A percentile compares a stretch with the other conserved stretches of the same genome.
Conservation (phyloP, 2,329 filamentous ascomycete species). For the Endoconidiophora polonica region DNA sequence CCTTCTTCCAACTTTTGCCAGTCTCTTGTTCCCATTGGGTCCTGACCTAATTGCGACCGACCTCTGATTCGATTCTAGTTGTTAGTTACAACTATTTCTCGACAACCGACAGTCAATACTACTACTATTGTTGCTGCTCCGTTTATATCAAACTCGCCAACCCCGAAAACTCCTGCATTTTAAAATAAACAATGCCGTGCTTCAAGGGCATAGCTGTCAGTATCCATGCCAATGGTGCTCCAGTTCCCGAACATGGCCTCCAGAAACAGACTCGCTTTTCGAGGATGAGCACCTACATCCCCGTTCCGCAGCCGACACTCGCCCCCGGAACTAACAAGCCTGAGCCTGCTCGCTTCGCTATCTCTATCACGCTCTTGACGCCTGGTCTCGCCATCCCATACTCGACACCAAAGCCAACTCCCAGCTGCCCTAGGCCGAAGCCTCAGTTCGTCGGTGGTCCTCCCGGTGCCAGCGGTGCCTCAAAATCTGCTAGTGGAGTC, state of each 20-base stretch:
- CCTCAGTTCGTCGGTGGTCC: constrained; percentile 65
- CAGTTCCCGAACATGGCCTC: constrained; percentile 82
- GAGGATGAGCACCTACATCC: constrained; percentile 93
- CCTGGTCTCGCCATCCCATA: constrained; percentile 81
- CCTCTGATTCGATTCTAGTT: background rate
- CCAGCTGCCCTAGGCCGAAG: constrained; percentile 62
- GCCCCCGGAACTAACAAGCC: constrained; percentile 47
- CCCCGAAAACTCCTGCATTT: background rate
- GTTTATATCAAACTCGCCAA: background rate
- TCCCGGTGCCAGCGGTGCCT: constrained; percentile 34
- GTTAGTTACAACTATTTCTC: background rate
- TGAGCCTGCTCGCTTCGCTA: constrained; percentile 90
- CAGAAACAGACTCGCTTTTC: constrained; percentile 84
- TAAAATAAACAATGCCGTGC: constrained; percentile 54
- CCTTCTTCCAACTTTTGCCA: background rate
- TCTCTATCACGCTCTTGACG: constrained; percentile 90
- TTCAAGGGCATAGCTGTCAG: constrained; percentile 98
- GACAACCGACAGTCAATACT: background rate
- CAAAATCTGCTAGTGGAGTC: constrained; percentile 38
- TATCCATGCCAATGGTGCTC: constrained; percentile 69
- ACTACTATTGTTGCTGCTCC: background rate
- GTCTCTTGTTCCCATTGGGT: background rate
- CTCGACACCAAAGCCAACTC: constrained; percentile 66
- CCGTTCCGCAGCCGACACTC: constrained; percentile 75
- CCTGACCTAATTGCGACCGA: background rate